phyloP scores from a whole-genome alignment of 805 yeast genomes.

The Tetrapisispora namnaoensis region DNA sequence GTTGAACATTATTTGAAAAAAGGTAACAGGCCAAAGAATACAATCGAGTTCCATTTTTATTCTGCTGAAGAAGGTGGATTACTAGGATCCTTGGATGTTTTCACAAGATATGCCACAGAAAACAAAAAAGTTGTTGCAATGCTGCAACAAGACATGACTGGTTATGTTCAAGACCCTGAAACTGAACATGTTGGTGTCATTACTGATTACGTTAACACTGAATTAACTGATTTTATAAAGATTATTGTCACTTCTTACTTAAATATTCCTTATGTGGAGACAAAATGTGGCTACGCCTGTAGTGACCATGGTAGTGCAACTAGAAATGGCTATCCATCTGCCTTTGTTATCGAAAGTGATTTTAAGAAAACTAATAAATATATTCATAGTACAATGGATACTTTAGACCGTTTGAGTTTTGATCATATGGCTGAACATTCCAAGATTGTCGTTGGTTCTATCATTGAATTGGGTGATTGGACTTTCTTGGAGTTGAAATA shows the following conservation, averaged over 20 bases:
- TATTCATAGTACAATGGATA: constrained; percentile 72
- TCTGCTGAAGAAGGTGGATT: constrained; percentile 93
- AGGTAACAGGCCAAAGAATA: constrained; percentile 48
- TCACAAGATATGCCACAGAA: constrained; percentile 38
- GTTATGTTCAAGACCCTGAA: constrained; percentile 51
- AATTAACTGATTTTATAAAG: constrained; percentile 52
- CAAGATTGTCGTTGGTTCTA: constrained; percentile 63
- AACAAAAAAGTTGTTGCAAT: constrained; percentile 57
- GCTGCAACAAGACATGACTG: constrained; percentile 95
- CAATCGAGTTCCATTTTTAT: constrained; percentile 88
- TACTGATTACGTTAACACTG: constrained; percentile 52
- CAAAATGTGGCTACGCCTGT: constrained; percentile 85
- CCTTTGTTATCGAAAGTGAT: constrained; percentile 72
- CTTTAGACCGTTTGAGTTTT: constrained; percentile 69
- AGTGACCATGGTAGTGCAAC: constrained; percentile 86
- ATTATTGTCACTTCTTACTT: constrained; percentile 53
- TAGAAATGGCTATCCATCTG: constrained; percentile 74
- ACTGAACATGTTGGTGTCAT: constrained; percentile 67
- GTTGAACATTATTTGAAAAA: constrained; percentile 22
- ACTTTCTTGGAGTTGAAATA: constrained; percentile 5
- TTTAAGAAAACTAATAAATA: constrained; percentile 53
- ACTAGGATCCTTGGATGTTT: constrained; percentile 75
- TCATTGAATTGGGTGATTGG: constrained; percentile 50
- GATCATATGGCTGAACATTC: constrained; percentile 74
- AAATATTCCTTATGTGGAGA: constrained; percentile 58